Evolutionary conservation across 495 filamentous ascomycete genomes (phyloP).

Genomic region (Staphylotrichum tortipilum): DNA sequence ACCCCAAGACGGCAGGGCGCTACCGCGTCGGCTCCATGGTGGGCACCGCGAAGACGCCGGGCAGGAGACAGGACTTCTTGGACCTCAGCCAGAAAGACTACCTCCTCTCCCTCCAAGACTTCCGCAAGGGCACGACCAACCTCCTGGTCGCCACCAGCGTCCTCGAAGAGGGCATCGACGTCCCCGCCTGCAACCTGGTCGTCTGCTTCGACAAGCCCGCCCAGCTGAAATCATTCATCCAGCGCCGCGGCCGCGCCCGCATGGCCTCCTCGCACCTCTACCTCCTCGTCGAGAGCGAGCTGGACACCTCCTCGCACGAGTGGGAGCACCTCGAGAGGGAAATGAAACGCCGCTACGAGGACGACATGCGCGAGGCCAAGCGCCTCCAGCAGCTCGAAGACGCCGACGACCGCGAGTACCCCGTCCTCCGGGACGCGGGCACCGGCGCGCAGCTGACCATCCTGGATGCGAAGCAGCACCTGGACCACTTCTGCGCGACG

Average conservation of each 20-base stretch:
- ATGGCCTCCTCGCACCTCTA: conserved; percentile 61
- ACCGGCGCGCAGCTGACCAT: conserved; percentile 66
- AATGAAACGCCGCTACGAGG: conserved; percentile 67
- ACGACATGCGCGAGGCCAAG: conserved; percentile 51
- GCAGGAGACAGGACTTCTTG: conserved; percentile 45
- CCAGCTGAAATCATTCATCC: conserved; percentile 80
- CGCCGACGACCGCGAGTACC: conserved; percentile 38
- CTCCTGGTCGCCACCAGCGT: conserved; percentile 78
- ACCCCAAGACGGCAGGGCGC: conserved; percentile 47
- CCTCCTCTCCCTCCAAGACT: conserved; percentile 53
- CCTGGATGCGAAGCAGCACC: conserved; percentile 61
- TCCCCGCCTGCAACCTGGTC: conserved; percentile 76
- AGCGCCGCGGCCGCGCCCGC: conserved; percentile 77
- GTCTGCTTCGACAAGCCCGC: conserved; percentile 72
- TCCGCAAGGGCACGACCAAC: conserved; percentile 61
- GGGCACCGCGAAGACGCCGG: conserved; percentile 52
- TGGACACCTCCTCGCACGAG: conserved; percentile 25
- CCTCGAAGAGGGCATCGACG: conserved; percentile 86
- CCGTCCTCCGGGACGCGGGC: conserved; percentile 38
- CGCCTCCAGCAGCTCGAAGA: conserved; percentile 45
- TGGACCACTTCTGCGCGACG: conserved; percentile 72
- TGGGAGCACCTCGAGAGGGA: conserved; percentile 59
- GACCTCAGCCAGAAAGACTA: conserved; percentile 53
- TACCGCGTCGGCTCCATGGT: conserved; percentile 62
- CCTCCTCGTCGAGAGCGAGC: conserved; percentile 44